Evolutionary conservation across 2,329 filamentous ascomycete genomes (phyloP).

Genomic region (Boeremia lycopersici): DNA sequence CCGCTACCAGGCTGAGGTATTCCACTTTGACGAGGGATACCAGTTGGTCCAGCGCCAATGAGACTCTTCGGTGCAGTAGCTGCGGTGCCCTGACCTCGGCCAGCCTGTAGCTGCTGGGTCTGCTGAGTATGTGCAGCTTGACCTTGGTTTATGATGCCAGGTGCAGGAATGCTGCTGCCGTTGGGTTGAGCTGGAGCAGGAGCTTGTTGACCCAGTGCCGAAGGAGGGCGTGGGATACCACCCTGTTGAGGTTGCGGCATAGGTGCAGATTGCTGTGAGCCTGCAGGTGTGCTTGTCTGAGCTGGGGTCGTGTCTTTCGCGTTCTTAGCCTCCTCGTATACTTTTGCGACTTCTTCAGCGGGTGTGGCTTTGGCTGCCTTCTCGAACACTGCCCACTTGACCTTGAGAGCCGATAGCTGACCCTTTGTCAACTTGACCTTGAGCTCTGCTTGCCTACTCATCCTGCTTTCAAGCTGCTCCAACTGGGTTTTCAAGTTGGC

Average conservation of each 20-base stretch:
- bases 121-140: conserved; percentile 17
- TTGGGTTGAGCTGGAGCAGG: conserved; percentile 21
- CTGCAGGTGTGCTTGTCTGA: conserved; percentile 26
- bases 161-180: conserved; percentile 31
- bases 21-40: conserved; percentile 34
- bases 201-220: conserved; percentile 19
- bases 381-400: conserved; percentile 79
- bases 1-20: conserved; percentile 24
- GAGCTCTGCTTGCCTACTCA: conserved; percentile 63
- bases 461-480: conserved; percentile 54
- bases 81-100: conserved; percentile 36
- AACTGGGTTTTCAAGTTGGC: conserved; percentile 46
- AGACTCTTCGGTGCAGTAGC: conserved; percentile 37
- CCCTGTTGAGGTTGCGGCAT: conserved; percentile 13
- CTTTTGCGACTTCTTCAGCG: conserved; percentile 79
- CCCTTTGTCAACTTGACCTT: conserved; percentile 76
- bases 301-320: conserved; percentile 55
- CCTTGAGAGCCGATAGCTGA: conserved; percentile 64
- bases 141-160: conserved; percentile 27
- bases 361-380: conserved; percentile 86
- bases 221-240: conserved; percentile 11
- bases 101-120: conserved; percentile 30
- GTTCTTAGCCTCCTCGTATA: conserved; percentile 80
- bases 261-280: conserved; percentile 13
- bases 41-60: conserved; percentile 23